phyloP scores from a whole-genome alignment of 2,329 filamentous ascomycete genomes.

The Elsinoe batatas region DNA sequence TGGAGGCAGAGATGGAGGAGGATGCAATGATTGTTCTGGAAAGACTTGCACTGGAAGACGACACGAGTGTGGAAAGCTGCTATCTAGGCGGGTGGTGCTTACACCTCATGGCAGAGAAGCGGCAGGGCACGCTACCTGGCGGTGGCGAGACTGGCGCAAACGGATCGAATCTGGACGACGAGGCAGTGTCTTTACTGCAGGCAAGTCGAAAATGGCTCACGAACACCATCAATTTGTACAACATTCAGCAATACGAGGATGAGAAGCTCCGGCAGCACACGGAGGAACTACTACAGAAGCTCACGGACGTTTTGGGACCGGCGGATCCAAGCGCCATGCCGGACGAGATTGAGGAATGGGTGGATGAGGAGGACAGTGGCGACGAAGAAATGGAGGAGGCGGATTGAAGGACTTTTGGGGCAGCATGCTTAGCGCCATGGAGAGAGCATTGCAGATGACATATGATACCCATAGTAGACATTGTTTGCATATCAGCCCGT shows the following conservation, averaged over 20 bases:
- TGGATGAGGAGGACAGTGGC: conserved; percentile 28
- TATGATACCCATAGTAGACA: not conserved
- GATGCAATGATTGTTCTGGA: conserved; percentile 80
- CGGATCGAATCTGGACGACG: conserved; percentile 10
- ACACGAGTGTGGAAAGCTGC: conserved; percentile 90
- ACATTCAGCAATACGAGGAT: conserved; percentile 73
- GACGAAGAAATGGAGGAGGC: conserved; percentile 24
- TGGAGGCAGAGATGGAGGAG: conserved; percentile 80
- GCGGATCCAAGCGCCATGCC: conserved; percentile 33
- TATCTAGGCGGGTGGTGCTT: conserved; percentile 94
- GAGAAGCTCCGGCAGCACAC: conserved; percentile 67
- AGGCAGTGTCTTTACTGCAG: conserved; percentile 23
- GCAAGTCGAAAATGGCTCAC: conserved; percentile 75
- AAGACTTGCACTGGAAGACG: conserved; percentile 75
- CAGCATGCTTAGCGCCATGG: not conserved
- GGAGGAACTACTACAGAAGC: conserved; percentile 52
- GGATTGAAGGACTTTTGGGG: not conserved
- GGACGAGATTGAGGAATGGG: conserved; percentile 31
- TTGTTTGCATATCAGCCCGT: no score
- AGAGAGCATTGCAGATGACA: not conserved
- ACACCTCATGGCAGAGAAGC: conserved; percentile 66
- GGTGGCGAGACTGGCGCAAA: conserved; percentile 2
- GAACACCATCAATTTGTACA: conserved; percentile 71
- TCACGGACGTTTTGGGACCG: conserved; percentile 37
- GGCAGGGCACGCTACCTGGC: conserved; percentile 25